phyloP scores from a whole-genome alignment of 1,284 basidiomycete species.

The Laetiporus sulphureus region DNA sequence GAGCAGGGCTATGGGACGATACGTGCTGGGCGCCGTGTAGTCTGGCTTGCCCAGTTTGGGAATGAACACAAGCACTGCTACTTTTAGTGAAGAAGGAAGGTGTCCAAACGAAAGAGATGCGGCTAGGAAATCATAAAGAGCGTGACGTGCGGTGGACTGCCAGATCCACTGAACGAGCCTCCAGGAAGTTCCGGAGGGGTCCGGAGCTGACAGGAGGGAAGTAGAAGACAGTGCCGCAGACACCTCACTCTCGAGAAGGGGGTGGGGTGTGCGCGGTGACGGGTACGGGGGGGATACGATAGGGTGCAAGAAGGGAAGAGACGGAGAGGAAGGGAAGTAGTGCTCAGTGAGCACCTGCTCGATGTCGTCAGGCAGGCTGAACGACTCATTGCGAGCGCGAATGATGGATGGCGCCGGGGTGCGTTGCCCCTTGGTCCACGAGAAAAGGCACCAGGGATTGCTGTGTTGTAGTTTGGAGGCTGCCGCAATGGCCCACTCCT shows the following conservation, averaged over 20 bases:
- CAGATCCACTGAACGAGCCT: background rate
- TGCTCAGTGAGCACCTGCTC: no score
- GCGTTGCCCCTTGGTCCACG: no score
- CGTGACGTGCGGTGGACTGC: background rate
- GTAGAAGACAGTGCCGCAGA: background rate
- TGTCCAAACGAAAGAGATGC: background rate
- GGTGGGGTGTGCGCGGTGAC: no score
- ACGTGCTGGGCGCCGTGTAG: background rate
- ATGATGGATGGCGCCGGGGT: no score
- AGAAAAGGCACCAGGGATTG: no score
- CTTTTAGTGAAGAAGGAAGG: background rate
- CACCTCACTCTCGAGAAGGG: background rate
- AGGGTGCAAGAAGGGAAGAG: no score
- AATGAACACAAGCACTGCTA: background rate
- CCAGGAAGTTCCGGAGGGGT: background rate
- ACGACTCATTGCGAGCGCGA: no score
- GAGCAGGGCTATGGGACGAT: background rate
- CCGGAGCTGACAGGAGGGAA: background rate
- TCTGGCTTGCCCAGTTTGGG: background rate
- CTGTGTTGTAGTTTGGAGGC: no score
- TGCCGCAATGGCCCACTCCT: no score
- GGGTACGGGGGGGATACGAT: no score
- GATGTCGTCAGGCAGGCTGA: no score
- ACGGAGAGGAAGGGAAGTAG: no score
- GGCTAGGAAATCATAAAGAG: background rate